Percentiles rank a stretch among this genome's conserved stretches.
Evolutionary conservation across 768 basidiomycete genomes (phyloP).

Genomic region (Stropharia rugosoannulata): DNA sequence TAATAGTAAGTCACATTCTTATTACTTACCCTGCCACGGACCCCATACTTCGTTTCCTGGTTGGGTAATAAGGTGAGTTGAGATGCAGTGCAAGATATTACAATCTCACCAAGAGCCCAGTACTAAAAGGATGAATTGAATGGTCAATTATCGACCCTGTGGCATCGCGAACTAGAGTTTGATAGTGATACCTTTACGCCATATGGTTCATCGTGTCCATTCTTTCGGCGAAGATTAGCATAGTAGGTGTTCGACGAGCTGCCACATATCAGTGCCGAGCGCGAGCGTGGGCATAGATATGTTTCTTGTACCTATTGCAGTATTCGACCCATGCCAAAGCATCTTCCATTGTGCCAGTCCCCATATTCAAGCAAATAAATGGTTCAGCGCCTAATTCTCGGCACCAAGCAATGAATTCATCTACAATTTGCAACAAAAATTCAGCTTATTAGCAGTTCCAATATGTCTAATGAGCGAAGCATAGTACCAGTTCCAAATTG

Average conservation of each 20-base stretch:
- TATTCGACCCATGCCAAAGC: slow-evolving; percentile 63
- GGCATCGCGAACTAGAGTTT: not conserved
- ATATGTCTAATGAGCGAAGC: too few relatives aligned
- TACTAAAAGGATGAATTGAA: slow-evolving; percentile 19
- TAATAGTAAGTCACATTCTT: not conserved
- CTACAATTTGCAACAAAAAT: slow-evolving; percentile 4
- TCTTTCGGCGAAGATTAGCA: slow-evolving; percentile 56
- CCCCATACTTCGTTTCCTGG: slow-evolving; percentile 60
- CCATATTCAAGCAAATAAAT: slow-evolving; percentile 64
- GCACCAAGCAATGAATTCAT: slow-evolving; percentile 59
- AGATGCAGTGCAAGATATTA: not conserved
- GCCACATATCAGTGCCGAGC: not conserved
- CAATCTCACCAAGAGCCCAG: slow-evolving; percentile 30
- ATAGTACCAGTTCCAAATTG: slow-evolving; percentile 51
- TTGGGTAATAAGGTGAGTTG: slow-evolving; percentile 14
- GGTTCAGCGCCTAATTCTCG: slow-evolving; percentile 51
- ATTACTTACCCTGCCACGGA: slow-evolving; percentile 43
- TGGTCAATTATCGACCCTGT: not conserved
- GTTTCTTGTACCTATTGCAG: slow-evolving; percentile 45
- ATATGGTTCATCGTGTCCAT: slow-evolving; percentile 57
- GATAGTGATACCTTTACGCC: slow-evolving; percentile 35
- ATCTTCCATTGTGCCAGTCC: slow-evolving; percentile 59
- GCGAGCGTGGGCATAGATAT: not conserved
- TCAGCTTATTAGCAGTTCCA: too few relatives aligned
- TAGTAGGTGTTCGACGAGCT: slow-evolving; percentile 44